Percentiles rank a stretch among this genome's conserved stretches.
Conservation (phyloP, 345 rosid genomes). For the Brassica incana region DNA sequence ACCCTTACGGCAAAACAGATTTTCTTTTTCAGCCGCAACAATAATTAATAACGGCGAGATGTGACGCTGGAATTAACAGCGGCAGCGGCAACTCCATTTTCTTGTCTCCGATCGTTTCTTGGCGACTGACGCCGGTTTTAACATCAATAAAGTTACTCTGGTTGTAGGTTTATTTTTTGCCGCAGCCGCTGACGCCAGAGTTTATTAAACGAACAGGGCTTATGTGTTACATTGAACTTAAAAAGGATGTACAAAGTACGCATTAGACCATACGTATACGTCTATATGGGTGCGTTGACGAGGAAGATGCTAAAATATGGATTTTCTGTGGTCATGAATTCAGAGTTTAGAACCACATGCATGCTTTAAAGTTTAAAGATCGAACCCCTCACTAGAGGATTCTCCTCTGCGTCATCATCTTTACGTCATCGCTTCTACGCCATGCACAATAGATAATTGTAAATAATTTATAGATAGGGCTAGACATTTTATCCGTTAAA, state of each 20-base stretch:
- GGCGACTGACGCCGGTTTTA: too few relatives aligned
- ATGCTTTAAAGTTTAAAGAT: slow-evolving; percentile 29
- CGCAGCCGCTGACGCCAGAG: too few relatives aligned
- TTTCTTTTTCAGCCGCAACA: too few relatives aligned
- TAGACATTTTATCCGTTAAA: too few relatives aligned
- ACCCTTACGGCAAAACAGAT: too few relatives aligned
- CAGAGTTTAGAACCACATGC: slow-evolving; percentile 26
- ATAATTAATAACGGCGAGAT: too few relatives aligned
- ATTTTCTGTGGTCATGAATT: slow-evolving; percentile 13
- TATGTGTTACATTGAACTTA: slow-evolving; percentile 28
- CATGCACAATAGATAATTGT: not conserved
- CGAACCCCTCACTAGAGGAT: slow-evolving; percentile 14
- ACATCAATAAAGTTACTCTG: too few relatives aligned
- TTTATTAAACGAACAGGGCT: too few relatives aligned
- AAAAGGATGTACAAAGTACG: slow-evolving; percentile 7
- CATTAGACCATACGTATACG: not conserved
- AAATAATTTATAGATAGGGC: not conserved
- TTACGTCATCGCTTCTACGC: slow-evolving; percentile 20
- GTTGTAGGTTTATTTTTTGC: too few relatives aligned
- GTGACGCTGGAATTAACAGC: too few relatives aligned
- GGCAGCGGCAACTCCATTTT: too few relatives aligned
- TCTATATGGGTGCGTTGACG: not conserved
- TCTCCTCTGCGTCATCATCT: slow-evolving; percentile 33
- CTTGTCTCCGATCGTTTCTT: too few relatives aligned
- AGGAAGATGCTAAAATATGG: slow-evolving; percentile 23